A percentile compares a stretch with the other conserved stretches of the same genome.
phyloP scores from a whole-genome alignment of 2,329 filamentous ascomycete species.

The Lachnellula hyalina region DNA sequence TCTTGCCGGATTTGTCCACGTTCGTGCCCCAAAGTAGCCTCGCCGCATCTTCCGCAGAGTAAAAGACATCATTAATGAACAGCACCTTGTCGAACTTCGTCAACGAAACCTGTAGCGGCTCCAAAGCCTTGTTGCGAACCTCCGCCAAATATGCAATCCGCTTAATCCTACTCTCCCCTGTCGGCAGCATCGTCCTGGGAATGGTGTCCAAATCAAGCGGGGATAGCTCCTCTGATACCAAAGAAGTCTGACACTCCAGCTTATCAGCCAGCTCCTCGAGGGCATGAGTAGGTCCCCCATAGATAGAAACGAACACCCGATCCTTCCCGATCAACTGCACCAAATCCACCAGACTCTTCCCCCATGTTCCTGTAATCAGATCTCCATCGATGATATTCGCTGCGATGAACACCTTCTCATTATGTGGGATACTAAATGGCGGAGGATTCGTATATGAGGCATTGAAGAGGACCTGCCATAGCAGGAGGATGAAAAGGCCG shows the following conservation, averaged over 20 bases:
- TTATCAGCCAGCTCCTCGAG: slow-evolving; percentile 47
- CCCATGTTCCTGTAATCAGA: slow-evolving; percentile 61
- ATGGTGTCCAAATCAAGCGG: slow-evolving; percentile 49
- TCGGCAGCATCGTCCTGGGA: slow-evolving; percentile 55
- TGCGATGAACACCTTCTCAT: slow-evolving; percentile 69
- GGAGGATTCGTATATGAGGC: slow-evolving; percentile 40
- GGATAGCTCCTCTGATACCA: slow-evolving; percentile 53
- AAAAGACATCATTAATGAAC: slow-evolving; percentile 63
- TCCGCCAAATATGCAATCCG: slow-evolving; percentile 70
- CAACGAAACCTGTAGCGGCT: slow-evolving; percentile 49
- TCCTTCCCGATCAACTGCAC: slow-evolving; percentile 61
- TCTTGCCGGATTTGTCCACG: slow-evolving; percentile 41
- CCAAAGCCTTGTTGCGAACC: slow-evolving; percentile 64
- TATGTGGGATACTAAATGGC: slow-evolving; percentile 37
- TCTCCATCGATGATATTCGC: slow-evolving; percentile 66
- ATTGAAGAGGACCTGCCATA: slow-evolving; percentile 31
- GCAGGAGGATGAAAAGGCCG: slow-evolving; percentile 18
- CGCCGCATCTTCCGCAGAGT: slow-evolving; percentile 46
- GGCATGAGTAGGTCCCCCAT: slow-evolving; percentile 54
- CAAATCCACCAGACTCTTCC: slow-evolving; percentile 52
- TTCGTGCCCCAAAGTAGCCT: slow-evolving; percentile 60
- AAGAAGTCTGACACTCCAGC: slow-evolving; percentile 42
- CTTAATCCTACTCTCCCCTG: slow-evolving; percentile 59
- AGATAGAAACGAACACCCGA: slow-evolving; percentile 68
- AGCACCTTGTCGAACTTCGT: slow-evolving; percentile 51